Evolutionary conservation across 73 alveolate genomes (phyloP).

Genomic region (Paramecium octaurelia): DNA sequence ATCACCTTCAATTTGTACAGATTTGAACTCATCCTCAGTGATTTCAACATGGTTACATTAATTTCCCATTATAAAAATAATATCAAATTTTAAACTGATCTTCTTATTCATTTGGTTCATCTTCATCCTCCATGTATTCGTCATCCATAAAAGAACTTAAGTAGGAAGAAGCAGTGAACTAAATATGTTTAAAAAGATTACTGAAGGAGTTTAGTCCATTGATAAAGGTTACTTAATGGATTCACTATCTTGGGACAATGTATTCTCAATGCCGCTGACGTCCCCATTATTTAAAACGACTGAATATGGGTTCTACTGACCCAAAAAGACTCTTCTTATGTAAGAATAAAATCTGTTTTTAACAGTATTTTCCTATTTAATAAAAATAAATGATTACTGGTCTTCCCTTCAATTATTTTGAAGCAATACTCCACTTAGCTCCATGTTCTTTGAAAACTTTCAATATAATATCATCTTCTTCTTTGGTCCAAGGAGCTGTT

Average conservation of each 20-base stretch:
- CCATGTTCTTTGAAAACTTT: constrained; percentile 35
- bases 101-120: neutral
- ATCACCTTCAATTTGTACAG: neutral
- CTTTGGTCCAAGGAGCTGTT: neutral
- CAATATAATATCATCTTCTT: constrained; percentile 41
- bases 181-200: neutral
- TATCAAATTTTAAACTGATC: constrained; percentile 47
- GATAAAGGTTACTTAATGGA: constrained; percentile 14
- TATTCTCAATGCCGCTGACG: neutral
- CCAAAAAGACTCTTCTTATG: constrained; percentile 28
- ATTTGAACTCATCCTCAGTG: neutral
- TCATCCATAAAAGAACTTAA: constrained; percentile 38
- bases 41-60: constrained; percentile 10
- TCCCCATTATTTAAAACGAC: constrained; percentile 18
- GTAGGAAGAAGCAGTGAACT: constrained; percentile 32
- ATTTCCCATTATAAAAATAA: constrained; percentile 20
- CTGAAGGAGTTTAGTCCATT: constrained; percentile 36
- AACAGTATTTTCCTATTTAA: constrained; percentile 34
- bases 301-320: constrained; percentile 29
- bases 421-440: constrained; percentile 44
- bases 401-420: constrained; percentile 41
- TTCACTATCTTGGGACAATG: neutral
- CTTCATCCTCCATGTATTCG: constrained; percentile 20
- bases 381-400: neutral
- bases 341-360: constrained; percentile 43